Evolutionary conservation across 2,329 filamentous ascomycete species (phyloP), one percentile per base, ranked within the genome.

Genomic region (Monosporascus sp.): DNA sequence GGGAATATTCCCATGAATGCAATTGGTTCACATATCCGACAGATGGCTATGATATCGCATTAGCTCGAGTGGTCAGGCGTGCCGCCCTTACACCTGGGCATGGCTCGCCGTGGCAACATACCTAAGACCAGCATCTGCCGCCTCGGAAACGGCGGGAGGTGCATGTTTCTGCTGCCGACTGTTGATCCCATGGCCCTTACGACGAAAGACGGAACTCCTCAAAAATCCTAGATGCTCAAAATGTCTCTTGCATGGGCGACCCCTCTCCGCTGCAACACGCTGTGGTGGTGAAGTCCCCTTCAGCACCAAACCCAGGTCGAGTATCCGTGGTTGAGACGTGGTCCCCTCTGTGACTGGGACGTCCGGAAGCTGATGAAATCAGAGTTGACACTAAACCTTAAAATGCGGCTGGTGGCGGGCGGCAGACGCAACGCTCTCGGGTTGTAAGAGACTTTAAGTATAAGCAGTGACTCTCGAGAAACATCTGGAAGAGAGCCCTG

Each of bases 1-100:
- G 94, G 94, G 69, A 99, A 97, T 63, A 97, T 97, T 51, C 92
- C 97, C 90, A 97, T 97, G 79, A 99, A 97, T 6, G 94, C 94
- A 70, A 99, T 97, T 50, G 94, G 94, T 70, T 99, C 94, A 78
- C 91, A 97, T 76, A 99, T 93, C 67, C 94, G 87, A 74, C 92
- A 96, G 66, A 96, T 80, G 46, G 91, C 92, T 95, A 58, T 43
- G 60, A 51, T 49, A 48, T 9, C 41, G 18, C 25, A 38, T 55
- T 41, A 48, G 47, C 37, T 46, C 27, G 52, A 41, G 43, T 15
- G 50, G 45, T 46, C 52, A 48, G 17, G 41, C 47, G 47, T 47
- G 47, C 47, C 51, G 50, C 37, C 24, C 48, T 39, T 37, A 47
- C 37, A 14, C 46, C 37, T 49, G 39, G 8, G 18, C 18, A 15